A percentile compares a stretch with the other conserved stretches of the same genome.
These are phyloP conservation scores for Russula earlei DNA, from an alignment of 768 basidiomycete species.

Conservation along the genomic window DNA sequence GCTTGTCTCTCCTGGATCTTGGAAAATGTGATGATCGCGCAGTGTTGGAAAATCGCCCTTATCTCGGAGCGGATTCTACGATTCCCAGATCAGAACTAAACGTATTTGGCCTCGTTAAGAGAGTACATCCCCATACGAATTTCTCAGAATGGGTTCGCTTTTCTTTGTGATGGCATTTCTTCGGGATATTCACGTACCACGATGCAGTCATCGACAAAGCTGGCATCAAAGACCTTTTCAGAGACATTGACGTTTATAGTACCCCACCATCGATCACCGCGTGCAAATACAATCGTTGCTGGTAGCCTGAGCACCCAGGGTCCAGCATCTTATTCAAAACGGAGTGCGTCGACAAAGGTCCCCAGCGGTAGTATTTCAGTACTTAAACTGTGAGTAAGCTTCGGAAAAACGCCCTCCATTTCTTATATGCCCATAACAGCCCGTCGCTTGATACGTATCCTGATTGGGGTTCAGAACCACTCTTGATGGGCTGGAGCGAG, in stretches of 20 bases:
- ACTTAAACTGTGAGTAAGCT: slow-evolving; percentile 9
- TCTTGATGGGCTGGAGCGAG: slow-evolving; percentile 13
- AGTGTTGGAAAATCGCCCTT: neutral
- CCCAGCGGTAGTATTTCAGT: slow-evolving; percentile 5
- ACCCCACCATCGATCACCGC: slow-evolving; percentile 7
- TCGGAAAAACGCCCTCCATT: neutral
- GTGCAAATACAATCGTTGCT: slow-evolving; percentile 9
- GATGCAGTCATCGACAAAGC: neutral
- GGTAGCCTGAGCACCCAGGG: slow-evolving; percentile 8
- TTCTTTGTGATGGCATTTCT: neutral
- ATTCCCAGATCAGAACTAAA: slow-evolving; percentile 31
- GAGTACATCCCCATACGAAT: neutral
- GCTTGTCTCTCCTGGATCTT: slow-evolving; percentile 14
- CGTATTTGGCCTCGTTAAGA: slow-evolving; percentile 21
- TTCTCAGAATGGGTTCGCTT: slow-evolving; percentile 14
- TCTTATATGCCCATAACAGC: neutral
- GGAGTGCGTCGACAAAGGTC: neutral
- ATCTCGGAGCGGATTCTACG: slow-evolving; percentile 25
- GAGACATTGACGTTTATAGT: slow-evolving; percentile 14
- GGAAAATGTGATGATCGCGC: slow-evolving; percentile 8
- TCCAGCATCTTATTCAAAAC: neutral
- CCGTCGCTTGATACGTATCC: slow-evolving; percentile 9
- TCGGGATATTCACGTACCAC: neutral
- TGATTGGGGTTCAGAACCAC: slow-evolving; percentile 11
- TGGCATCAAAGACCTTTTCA: slow-evolving; percentile 6